phyloP scores from a whole-genome alignment of 345 rosid species.

The Gossypium longicalyx region DNA sequence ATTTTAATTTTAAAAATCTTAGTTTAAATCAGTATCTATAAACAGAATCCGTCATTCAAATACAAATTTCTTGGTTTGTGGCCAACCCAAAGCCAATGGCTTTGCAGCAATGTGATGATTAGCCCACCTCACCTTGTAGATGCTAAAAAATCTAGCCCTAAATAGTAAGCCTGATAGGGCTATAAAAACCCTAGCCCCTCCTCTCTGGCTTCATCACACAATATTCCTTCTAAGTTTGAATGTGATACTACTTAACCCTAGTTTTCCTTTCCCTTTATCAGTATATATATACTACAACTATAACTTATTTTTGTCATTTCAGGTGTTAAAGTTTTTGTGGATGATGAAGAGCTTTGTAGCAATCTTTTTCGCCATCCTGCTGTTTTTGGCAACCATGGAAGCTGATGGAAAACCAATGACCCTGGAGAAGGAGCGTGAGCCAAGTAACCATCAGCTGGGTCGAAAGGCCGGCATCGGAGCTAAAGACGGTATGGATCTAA shows the following conservation, averaged over 20 bases:
- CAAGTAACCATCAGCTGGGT: neutral
- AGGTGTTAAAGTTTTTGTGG: neutral
- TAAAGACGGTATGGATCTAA: neutral
- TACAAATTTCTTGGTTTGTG: neutral
- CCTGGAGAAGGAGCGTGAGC: neutral
- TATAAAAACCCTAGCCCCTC: neutral
- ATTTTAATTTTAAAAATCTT: no score
- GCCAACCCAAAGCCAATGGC: neutral
- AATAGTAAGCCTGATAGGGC: neutral
- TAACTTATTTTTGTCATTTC: neutral
- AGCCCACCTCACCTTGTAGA: neutral
- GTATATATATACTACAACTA: neutral
- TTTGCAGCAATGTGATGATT: conserved; percentile 8
- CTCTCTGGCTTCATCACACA: neutral
- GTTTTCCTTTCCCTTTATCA: neutral
- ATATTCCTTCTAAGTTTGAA: neutral
- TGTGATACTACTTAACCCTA: neutral
- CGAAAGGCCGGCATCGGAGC: neutral
- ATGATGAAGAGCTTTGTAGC: neutral
- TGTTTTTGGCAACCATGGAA: neutral
- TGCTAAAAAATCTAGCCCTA: conserved; percentile 1
- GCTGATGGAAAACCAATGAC: neutral
- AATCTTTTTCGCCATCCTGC: neutral
- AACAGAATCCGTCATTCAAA: neutral
- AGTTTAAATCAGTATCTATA: no score